A percentile compares a stretch with the other conserved stretches of the same genome.
Evolutionary conservation across 129 eudicot genomes (phyloP).

Genomic region (Artemisia tridentata): DNA sequence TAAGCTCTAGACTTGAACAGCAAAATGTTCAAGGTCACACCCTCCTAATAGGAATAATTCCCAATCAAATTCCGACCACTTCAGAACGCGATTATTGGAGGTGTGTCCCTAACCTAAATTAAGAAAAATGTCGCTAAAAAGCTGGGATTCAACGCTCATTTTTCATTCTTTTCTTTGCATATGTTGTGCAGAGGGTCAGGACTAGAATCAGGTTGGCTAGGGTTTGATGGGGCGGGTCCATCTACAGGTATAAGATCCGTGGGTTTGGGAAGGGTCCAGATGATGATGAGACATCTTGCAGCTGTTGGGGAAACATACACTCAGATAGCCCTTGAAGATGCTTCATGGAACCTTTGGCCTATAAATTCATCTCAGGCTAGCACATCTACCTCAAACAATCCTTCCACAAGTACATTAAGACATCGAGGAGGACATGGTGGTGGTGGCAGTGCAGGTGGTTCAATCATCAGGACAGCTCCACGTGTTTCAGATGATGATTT

Average conservation of each 20-base stretch:
- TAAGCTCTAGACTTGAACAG: slow-evolving; percentile 68
- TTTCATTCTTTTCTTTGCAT: background rate
- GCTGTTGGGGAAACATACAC: slow-evolving; percentile 97
- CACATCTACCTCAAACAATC: slow-evolving; percentile 24
- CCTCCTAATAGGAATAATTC: slow-evolving; percentile 43
- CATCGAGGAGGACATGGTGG: slow-evolving; percentile 45
- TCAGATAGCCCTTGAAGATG: slow-evolving; percentile 81
- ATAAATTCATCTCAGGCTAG: slow-evolving; percentile 28
- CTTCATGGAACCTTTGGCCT: slow-evolving; percentile 88
- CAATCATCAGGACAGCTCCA: slow-evolving; percentile 49
- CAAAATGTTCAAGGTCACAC: slow-evolving; percentile 53
- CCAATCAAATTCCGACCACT: slow-evolving; percentile 56
- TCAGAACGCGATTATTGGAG: slow-evolving; percentile 75
- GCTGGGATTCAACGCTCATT: too few species aligned
- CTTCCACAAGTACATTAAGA: slow-evolving; percentile 50
- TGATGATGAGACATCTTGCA: slow-evolving; percentile 98
- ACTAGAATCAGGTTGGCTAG: slow-evolving; percentile 69
- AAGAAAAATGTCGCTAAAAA: too few species aligned
- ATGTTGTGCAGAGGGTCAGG: slow-evolving; percentile 60
- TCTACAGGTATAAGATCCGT: slow-evolving; percentile 61
- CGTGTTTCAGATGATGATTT: slow-evolving; percentile 53
- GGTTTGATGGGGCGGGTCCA: slow-evolving; percentile 84
- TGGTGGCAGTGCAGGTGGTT: slow-evolving; percentile 39
- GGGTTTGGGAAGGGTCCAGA: slow-evolving; percentile 83
- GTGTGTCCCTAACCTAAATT: slow-evolving; percentile 27